Evolutionary conservation across 2,329 filamentous ascomycete genomes (phyloP), one percentile per base, ranked within the genome.

Genomic region (Teratosphaeria zuluensis): DNA sequence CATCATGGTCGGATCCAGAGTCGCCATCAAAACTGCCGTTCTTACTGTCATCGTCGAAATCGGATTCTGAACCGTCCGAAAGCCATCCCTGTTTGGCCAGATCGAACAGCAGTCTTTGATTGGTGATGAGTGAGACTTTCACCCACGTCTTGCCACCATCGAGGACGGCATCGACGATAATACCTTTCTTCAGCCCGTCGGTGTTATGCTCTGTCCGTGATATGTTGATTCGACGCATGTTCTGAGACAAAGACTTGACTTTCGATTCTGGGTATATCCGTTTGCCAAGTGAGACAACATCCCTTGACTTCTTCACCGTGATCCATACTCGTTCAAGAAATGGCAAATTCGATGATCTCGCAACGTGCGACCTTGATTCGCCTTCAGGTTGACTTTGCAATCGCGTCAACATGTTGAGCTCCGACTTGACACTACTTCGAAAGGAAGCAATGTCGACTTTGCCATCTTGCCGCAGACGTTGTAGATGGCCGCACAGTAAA

Each of bases 41-140:
- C 24, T 35, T 5, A 14, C 76, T 72, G 53, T 70, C 70, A 21
- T 61, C 62, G 56, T 75, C 71, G n/a, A 77, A 72, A 19, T 77
- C 73, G 11, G 51, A 74, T 0, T 73, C 73, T 28, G 75, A 75
- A 5, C 68, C 71, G 53, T 80, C 80, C 19, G 74, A 75, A 63
- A 83, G 81, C 80, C 84, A 87, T 11, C 86, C 85, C 59, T 84
- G 79, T 69, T 87, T 86, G 3, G 86, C 86, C 62, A 88, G 78
- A 64, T 89, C 86, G 67, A 85, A 86, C 19, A 88, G 72, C 32
- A 89, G 73, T 56, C 85, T 77, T 59, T 79, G 83, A 63, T 86
- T 81, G 0, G 83, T 85, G 28, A 86, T 75, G 4, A 84, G 85
- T 4, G 83, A 87, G 1, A 89, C 81, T 69, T 88, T 88, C 57